Base-by-base conservation (phyloP, 208 protist species). In the Phytomonas sp. region DNA sequence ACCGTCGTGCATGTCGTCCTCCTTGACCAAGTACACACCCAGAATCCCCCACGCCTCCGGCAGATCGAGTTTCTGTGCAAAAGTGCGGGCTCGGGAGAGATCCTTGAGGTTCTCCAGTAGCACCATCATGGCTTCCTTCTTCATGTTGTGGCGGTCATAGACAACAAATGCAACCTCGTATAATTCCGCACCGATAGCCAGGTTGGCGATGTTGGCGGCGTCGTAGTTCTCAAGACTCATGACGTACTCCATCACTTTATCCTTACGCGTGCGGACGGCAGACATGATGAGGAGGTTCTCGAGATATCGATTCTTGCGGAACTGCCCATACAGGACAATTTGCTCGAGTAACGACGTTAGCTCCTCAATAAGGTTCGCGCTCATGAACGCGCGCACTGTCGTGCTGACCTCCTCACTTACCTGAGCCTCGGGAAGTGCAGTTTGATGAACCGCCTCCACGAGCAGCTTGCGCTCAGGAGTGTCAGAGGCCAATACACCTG, bases 261-360 rank as follows among this genome's bases (percentile, higher is more conserved):
- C 81, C 73, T 86, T 87, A 43, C 87, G 82, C 11, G 97, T 97
- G 68, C 99, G 98, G 77, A 99, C 98, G 43, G 99, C 98, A 32
- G 99, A 99, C 63, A 99, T 88, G 75, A 99, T 99, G 31, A 99
- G 89, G 43, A 99, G 89, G 81, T 99, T 99, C 87, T 99, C 99
- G 8, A 99, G 89, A 77, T 98, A 99, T 61, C 90, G 85, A 89
- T 99, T 99, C 56, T 94, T 93, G 66, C 82, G 88, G 91, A 99
- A 99, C 73, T 83, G 88, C 68, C 96, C 91, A 68, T 99, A 97
- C 28, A 99, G 72, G 26, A 99, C 97, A 83, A 99, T 99, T 87
- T 99, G 98, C 80, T 99, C 99, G 2, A 99, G 87, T 32, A 99
- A 91, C 73, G 98, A 98, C 66, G 99, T 99, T 29, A 99, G 89